Evolutionary conservation across 2,329 filamentous ascomycete species (phyloP).

Genomic region (Sporothrix schenckii): DNA sequence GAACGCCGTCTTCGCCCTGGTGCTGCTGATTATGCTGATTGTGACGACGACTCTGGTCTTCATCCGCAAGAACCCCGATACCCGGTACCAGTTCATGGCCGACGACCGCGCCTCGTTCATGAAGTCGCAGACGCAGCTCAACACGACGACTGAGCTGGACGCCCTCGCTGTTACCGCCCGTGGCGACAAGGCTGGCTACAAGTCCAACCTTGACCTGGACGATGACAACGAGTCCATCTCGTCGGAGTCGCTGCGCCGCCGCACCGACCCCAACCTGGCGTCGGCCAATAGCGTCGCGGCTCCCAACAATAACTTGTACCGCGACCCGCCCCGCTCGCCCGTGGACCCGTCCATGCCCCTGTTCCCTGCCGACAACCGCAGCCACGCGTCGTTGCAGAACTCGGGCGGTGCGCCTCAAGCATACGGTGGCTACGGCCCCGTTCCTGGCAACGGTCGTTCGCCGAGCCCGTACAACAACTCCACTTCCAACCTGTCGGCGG

Average conservation of each 20-base stretch:
- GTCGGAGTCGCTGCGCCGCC: constrained; percentile 57
- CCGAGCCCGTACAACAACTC: constrained; percentile 40
- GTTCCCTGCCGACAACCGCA: constrained; percentile 49
- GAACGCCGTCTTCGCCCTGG: constrained; percentile 75
- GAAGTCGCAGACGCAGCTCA: constrained; percentile 79
- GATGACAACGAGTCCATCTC: constrained; percentile 72
- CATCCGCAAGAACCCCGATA: constrained; percentile 82
- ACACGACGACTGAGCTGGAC: constrained; percentile 73
- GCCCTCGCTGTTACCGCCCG: constrained; percentile 80
- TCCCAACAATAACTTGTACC: constrained; percentile 35
- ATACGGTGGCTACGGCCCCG: constrained; percentile 26
- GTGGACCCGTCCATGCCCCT: constrained; percentile 56
- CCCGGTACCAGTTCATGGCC: constrained; percentile 84
- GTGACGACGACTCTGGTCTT: constrained; percentile 67
- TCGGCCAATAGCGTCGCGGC: constrained; percentile 16
- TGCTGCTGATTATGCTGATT: constrained; percentile 77
- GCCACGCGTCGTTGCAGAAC: constrained; percentile 39
- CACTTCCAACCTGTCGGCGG: constrained; percentile 36
- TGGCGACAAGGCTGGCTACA: constrained; percentile 69
- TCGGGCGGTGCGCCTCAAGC: constrained; percentile 28
- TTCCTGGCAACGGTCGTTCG: constrained; percentile 36
- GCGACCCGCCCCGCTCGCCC: constrained; percentile 49
- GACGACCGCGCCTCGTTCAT: constrained; percentile 89
- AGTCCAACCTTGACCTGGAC: constrained; percentile 65
- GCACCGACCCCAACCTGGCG: constrained; percentile 41